Percentiles rank a stretch among this genome's conserved stretches.
Evolutionary conservation across 495 filamentous ascomycete species (phyloP).

Genomic region (Tuber umbilicatum): DNA sequence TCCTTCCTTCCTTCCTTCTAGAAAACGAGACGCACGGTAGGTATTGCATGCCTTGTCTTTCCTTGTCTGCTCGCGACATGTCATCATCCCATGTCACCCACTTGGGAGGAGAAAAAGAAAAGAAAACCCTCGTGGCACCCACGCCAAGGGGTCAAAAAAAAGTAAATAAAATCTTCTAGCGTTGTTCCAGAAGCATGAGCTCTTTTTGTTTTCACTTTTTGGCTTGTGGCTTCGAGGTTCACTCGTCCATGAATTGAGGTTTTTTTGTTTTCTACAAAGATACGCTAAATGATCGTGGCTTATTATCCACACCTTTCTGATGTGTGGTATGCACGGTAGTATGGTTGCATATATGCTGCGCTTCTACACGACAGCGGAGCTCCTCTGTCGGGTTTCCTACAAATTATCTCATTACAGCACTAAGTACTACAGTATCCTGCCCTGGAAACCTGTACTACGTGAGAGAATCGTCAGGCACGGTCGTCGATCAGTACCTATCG

Average conservation of each 20-base stretch:
- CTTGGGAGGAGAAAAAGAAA: background rate
- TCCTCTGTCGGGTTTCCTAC: background rate
- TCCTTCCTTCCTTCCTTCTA: background rate
- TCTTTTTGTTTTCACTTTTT: background rate
- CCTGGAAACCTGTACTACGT: background rate
- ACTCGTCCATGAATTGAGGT: background rate
- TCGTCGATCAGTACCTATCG: background rate
- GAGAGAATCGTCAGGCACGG: background rate
- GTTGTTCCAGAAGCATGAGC: slow-evolving; percentile 25
- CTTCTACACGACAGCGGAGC: background rate
- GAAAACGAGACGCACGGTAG: background rate
- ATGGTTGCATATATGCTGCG: background rate
- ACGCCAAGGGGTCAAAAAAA: slow-evolving; percentile 1
- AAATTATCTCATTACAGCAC: background rate
- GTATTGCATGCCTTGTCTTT: background rate
- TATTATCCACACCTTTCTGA: background rate
- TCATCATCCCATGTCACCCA: background rate
- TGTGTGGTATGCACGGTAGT: background rate
- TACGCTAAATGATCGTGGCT: background rate
- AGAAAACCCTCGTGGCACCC: background rate
- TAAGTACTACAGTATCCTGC: background rate
- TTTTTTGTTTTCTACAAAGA: background rate
- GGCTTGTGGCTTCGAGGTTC: background rate
- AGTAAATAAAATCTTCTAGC: slow-evolving; percentile 17
- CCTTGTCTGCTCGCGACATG: background rate